Evolutionary conservation across 352 stramenopile genomes (phyloP).

Genomic region (Globisporangium viniferum): DNA sequence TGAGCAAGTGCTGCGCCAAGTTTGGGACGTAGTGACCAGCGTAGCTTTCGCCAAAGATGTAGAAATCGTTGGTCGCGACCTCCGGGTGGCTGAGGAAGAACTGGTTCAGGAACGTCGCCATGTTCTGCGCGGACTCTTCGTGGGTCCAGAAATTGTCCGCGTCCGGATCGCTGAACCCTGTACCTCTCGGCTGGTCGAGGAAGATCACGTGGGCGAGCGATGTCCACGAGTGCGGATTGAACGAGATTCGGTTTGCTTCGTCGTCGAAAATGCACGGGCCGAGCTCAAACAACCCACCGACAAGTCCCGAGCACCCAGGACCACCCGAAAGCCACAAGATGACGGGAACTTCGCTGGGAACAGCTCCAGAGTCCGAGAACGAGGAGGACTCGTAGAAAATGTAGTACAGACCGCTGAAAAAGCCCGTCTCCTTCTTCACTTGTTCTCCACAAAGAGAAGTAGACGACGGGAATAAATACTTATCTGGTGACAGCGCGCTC

Average conservation of each 20-base stretch:
- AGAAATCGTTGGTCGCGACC: constrained; percentile 70
- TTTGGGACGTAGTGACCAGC: constrained; percentile 94
- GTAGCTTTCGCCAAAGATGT: constrained; percentile 95
- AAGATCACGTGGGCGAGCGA: constrained; percentile 94
- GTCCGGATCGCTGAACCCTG: constrained; percentile 49
- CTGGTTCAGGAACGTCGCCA: constrained; percentile 45
- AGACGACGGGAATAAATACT: background rate
- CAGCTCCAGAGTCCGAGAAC: background rate
- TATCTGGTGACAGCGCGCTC: constrained; percentile 20
- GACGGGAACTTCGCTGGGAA: constrained; percentile 53
- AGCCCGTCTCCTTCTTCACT: constrained; percentile 50
- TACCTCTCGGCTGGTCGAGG: constrained; percentile 92
- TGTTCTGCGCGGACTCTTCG: constrained; percentile 34
- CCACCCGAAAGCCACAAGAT: constrained; percentile 97
- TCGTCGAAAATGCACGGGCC: constrained; percentile 91
- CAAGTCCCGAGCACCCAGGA: constrained; percentile 92
- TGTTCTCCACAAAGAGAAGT: constrained; percentile 65
- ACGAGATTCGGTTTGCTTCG: constrained; percentile 34
- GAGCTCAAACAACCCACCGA: constrained; percentile 95
- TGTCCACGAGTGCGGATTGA: constrained; percentile 96
- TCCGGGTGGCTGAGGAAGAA: constrained; percentile 50
- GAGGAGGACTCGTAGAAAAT: constrained; percentile 69
- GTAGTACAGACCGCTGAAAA: constrained; percentile 68
- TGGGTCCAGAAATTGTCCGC: constrained; percentile 41
- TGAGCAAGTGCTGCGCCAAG: constrained; percentile 74